Percentiles rank a stretch among this genome's conserved stretches.
These are phyloP conservation scores for Arthroderma sp. DNA, from an alignment of 2,329 filamentous ascomycete genomes.

Conservation along the genomic window DNA sequence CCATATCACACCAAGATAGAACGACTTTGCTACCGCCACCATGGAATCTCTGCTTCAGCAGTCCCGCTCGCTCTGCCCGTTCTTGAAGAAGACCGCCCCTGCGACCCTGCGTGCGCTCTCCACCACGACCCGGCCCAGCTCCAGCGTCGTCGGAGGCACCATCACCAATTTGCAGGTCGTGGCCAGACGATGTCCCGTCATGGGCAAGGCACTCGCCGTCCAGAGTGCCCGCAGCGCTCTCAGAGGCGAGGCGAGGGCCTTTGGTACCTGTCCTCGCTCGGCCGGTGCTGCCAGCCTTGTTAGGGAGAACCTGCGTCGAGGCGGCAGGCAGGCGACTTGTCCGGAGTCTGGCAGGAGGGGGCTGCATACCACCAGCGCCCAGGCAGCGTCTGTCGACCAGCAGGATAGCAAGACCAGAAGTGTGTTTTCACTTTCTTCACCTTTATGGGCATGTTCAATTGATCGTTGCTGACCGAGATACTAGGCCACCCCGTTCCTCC, in stretches of 20 bases:
- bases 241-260: conserved; percentile 24
- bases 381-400: conserved; percentile 67
- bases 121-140: conserved; percentile 48
- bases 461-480: background rate
- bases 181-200: conserved; percentile 90
- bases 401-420: conserved; percentile 26
- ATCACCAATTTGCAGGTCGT: conserved; percentile 96
- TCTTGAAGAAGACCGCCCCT: conserved; percentile 87
- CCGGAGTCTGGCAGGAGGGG: conserved; percentile 53
- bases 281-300: background rate
- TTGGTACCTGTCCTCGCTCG: conserved; percentile 22
- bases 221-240: conserved; percentile 44
- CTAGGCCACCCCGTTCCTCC: conserved; percentile 10
- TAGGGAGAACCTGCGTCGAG: conserved; percentile 17
- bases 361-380: conserved; percentile 66
- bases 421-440: too few relatives aligned
- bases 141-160: conserved; percentile 63
- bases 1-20: too few relatives aligned
- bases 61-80: conserved; percentile 93
- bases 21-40: background rate
- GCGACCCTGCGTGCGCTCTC: conserved; percentile 83
- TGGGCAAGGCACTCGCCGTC: conserved; percentile 92
- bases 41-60: conserved; percentile 96
- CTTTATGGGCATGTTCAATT: too few relatives aligned
- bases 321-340: conserved; percentile 31